phyloP scores from a whole-genome alignment of 805 yeast genomes.

The Yamadazyma kitorensis region DNA sequence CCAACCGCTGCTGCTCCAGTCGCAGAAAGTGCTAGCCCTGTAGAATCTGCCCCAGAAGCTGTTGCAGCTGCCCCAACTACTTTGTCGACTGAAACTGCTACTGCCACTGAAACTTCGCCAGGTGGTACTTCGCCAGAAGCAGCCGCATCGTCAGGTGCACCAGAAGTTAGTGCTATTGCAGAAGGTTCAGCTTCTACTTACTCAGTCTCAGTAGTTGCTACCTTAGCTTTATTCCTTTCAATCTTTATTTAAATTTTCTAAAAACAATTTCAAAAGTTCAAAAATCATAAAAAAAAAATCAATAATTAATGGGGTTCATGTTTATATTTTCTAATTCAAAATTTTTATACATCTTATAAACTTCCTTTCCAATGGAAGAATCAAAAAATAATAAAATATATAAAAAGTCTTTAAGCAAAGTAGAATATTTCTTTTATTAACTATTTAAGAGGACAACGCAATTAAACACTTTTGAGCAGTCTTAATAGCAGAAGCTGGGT shows the following conservation, averaged over 20 bases:
- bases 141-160: conserved; percentile 2
- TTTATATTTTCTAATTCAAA: no score
- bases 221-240: conserved; percentile 2
- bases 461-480: no score
- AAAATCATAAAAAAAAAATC: no score
- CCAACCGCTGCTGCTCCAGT: background rate
- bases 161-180: conserved; percentile 5
- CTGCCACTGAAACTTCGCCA: background rate
- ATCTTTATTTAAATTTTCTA: conserved; percentile 1
- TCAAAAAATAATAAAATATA: no score
- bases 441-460: no score
- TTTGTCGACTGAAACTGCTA: background rate
- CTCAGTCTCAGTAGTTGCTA: conserved; percentile 7
- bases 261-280: no score
- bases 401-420: no score
- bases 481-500: conserved; percentile 55
- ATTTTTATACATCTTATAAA: no score
- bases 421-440: no score
- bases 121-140: background rate
- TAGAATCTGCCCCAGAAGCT: conserved; percentile 2
- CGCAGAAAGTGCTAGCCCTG: background rate
- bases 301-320: no score
- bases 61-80: conserved; percentile 14
- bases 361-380: no score
- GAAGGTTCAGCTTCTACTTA: conserved; percentile 8